These are phyloP conservation scores for Sphagnum contortum DNA, from an alignment of 225 moss, liverwort and hornwort genomes.

Conservation along the genomic window DNA sequence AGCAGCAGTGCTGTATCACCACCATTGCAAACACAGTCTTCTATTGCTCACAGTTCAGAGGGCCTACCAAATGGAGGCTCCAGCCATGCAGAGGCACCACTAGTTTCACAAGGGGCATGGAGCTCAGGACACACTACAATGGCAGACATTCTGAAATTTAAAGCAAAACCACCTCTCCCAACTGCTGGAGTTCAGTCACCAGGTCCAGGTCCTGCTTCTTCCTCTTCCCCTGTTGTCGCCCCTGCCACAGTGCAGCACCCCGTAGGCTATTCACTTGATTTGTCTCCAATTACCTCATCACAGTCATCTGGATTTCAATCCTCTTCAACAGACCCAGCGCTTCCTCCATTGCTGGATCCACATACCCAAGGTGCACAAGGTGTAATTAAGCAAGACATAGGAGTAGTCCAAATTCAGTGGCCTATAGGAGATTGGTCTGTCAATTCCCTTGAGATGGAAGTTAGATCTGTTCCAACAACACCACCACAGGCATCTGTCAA, in stretches of 20 bases:
- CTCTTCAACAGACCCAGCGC: conserved; percentile 52
- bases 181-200: conserved; percentile 20
- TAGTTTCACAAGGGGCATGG: conserved; percentile 40
- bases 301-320: conserved; percentile 41
- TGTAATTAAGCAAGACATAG: conserved; percentile 45
- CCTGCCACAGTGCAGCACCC: no score
- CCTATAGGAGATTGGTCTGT: conserved; percentile 47
- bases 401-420: conserved; percentile 66
- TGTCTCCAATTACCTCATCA: conserved; percentile 6
- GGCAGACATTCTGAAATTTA: conserved; percentile 54
- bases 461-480: conserved; percentile 18
- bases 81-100: conserved; percentile 22
- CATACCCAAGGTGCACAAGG: conserved; percentile 42
- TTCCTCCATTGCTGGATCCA: conserved; percentile 49
- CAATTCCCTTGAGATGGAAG: conserved; percentile 35
- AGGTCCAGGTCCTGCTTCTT: no score
- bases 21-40: no score
- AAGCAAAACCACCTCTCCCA: conserved; percentile 13
- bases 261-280: no score
- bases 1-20: conserved; percentile 12
- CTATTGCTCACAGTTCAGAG: conserved; percentile 13
- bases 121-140: conserved; percentile 39
- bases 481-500: conserved; percentile 6
- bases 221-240: no score
- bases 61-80: conserved; percentile 34